These are phyloP conservation scores for Suillus fuscotomentosus DNA, from an alignment of 768 basidiomycete species.

Conservation along the genomic window DNA sequence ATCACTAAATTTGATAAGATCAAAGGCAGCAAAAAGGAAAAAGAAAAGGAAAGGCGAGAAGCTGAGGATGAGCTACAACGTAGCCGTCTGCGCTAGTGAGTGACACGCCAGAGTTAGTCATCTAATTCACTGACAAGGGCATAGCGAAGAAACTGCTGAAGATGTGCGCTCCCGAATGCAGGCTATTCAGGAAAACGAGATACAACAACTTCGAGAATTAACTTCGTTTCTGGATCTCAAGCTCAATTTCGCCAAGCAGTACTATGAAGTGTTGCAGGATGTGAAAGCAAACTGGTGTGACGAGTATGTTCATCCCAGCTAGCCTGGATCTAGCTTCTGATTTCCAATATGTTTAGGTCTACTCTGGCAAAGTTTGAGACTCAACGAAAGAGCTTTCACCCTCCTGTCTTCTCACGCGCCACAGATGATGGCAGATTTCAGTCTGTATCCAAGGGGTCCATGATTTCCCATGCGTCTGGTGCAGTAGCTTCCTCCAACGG, in stretches of 20 bases:
- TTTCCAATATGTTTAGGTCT: slow-evolving; percentile 24
- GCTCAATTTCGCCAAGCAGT: slow-evolving; percentile 69
- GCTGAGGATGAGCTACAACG: slow-evolving; percentile 80
- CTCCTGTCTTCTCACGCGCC: slow-evolving; percentile 16
- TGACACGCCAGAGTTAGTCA: slow-evolving; percentile 7
- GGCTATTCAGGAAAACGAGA: slow-evolving; percentile 77
- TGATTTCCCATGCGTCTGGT: slow-evolving; percentile 16
- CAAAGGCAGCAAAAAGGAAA: slow-evolving; percentile 76
- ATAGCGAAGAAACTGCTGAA: slow-evolving; percentile 82
- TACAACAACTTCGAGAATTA: slow-evolving; percentile 68
- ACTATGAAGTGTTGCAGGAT: slow-evolving; percentile 70
- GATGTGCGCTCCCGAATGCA: slow-evolving; percentile 82
- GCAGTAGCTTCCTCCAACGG: slow-evolving; percentile 23
- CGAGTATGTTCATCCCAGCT: slow-evolving; percentile 41
- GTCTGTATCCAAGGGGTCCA: slow-evolving; percentile 34
- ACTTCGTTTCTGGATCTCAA: slow-evolving; percentile 71
- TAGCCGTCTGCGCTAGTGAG: slow-evolving; percentile 75
- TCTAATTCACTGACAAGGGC: slow-evolving; percentile 8
- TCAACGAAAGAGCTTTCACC: slow-evolving; percentile 16
- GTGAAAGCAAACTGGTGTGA: slow-evolving; percentile 67
- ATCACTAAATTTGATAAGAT: slow-evolving; percentile 65
- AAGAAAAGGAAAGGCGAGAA: slow-evolving; percentile 67
- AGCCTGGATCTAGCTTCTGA: slow-evolving; percentile 1
- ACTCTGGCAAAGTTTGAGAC: slow-evolving; percentile 26
- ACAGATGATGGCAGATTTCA: slow-evolving; percentile 27